Conservation (phyloP, 495 filamentous ascomycete genomes). For the Penicillium malachiteum region DNA sequence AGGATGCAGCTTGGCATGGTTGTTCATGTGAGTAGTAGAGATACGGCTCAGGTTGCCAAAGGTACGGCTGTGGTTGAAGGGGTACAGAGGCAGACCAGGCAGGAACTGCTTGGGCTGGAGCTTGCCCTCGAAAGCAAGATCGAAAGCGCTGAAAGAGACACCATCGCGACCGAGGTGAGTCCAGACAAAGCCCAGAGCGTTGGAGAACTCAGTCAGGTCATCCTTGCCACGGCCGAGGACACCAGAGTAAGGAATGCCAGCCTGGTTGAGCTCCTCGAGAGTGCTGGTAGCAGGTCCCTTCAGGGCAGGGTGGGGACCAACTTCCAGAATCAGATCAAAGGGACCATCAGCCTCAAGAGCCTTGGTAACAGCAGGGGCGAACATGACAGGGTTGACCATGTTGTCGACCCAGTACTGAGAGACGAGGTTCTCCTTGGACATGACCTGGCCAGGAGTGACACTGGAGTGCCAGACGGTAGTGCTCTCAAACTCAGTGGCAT, state of each 20-base stretch:
- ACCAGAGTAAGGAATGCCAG: constrained; percentile 36
- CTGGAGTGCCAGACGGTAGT: constrained; percentile 5
- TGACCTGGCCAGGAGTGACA: constrained; percentile 8
- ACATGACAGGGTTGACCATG: constrained; percentile 2
- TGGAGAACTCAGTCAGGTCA: constrained; percentile 36
- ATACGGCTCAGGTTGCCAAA: constrained; percentile 48
- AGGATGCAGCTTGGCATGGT: constrained; percentile 14
- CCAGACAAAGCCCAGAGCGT: constrained; percentile 51
- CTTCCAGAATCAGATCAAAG: constrained; percentile 38
- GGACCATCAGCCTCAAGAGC: neutral
- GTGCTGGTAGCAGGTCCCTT: constrained; percentile 34
- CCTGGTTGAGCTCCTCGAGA: constrained; percentile 7
- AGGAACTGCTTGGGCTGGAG: neutral
- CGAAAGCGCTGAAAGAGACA: neutral
- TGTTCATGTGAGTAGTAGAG: constrained; percentile 6
- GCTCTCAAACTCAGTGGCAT: neutral
- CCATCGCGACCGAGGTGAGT: constrained; percentile 3
- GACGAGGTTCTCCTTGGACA: neutral
- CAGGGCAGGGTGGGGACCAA: constrained; percentile 53
- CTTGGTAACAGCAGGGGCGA: constrained; percentile 3
- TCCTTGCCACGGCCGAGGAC: constrained; percentile 32
- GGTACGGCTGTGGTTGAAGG: constrained; percentile 41
- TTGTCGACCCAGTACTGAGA: constrained; percentile 13
- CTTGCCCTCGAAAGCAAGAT: neutral
- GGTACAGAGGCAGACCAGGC: constrained; percentile 42